Evolutionary conservation across 2,329 filamentous ascomycete species (phyloP).

Genomic region (Dactylellina leptospora): DNA sequence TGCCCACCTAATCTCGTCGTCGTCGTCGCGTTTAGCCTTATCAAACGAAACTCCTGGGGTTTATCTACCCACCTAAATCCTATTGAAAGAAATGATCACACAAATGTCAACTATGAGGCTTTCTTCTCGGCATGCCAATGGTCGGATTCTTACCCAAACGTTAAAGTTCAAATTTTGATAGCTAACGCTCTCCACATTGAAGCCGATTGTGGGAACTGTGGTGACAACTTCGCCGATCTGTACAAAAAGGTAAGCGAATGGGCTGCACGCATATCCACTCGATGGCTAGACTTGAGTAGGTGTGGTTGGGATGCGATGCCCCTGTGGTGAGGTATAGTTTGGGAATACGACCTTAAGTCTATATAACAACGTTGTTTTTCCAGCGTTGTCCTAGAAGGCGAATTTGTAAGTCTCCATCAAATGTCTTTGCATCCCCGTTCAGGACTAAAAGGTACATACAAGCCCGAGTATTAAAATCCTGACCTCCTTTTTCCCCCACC

Average conservation of each 20-base stretch:
- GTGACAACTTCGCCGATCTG: conserved; percentile 98
- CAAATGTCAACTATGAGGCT: not conserved
- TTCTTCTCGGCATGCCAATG: not conserved
- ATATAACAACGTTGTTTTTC: conserved; percentile 96
- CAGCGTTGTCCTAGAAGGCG: conserved; percentile 82
- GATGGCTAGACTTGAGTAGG: no score
- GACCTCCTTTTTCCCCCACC: conserved; percentile 95
- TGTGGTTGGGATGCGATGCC: no score
- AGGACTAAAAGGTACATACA: conserved; percentile 66
- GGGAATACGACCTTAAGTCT: conserved; percentile 82
- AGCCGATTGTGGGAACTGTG: conserved; percentile 98
- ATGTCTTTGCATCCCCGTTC: conserved; percentile 1
- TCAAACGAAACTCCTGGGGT: not conserved
- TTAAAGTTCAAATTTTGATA: conserved; percentile 99
- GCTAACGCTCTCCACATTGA: conserved; percentile 98
- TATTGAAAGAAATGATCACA: not conserved
- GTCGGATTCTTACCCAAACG: conserved; percentile 77
- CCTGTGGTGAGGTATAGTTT: not conserved
- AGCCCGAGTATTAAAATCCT: conserved; percentile 92
- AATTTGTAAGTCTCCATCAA: not conserved
- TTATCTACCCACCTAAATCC: conserved; percentile 41
- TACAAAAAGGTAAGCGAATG: not conserved
- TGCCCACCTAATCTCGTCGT: conserved; percentile 72
- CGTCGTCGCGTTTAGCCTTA: conserved; percentile 9
- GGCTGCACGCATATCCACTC: no score